Conservation (phyloP, 2,329 filamentous ascomycete genomes). For the Mollisiaceae sp. region DNA sequence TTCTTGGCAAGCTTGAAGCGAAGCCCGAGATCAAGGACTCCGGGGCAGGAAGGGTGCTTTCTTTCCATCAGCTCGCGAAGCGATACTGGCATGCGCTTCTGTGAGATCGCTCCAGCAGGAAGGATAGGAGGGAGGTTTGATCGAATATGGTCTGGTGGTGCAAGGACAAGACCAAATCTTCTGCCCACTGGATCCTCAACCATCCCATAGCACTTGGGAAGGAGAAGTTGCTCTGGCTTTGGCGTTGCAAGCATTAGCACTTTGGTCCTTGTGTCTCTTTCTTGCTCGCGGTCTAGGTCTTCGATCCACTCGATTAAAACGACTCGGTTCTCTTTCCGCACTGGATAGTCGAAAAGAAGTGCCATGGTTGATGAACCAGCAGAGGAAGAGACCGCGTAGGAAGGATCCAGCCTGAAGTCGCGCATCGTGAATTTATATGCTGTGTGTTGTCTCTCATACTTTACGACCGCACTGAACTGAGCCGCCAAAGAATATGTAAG, state of each 20-base stretch:
- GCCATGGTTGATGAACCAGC: constrained; percentile 36
- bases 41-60: constrained; percentile 29
- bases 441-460: constrained; percentile 34
- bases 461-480: constrained; percentile 35
- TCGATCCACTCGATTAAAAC: constrained; percentile 38
- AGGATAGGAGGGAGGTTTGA: constrained; percentile 33
- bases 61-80: constrained; percentile 35
- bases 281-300: constrained; percentile 30
- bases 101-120: constrained; percentile 35
- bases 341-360: constrained; percentile 38
- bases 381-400: constrained; percentile 34
- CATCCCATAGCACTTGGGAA: constrained; percentile 39
- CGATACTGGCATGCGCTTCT: constrained; percentile 37
- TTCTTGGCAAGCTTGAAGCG: constrained; percentile 50
- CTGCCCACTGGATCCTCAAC: constrained; percentile 32
- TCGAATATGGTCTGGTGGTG: constrained; percentile 37
- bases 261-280: constrained; percentile 34
- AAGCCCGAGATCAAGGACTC: constrained; percentile 48
- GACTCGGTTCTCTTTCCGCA: constrained; percentile 37
- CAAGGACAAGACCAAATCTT: constrained; percentile 36
- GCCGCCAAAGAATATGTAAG: constrained; percentile 33
- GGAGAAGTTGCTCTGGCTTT: constrained; percentile 33
- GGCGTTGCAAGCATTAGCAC: constrained; percentile 37
- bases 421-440: constrained; percentile 36
- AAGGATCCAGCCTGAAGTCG: constrained; percentile 36